phyloP scores from a whole-genome alignment of 495 filamentous ascomycete genomes.

The Viridothelium virens region DNA sequence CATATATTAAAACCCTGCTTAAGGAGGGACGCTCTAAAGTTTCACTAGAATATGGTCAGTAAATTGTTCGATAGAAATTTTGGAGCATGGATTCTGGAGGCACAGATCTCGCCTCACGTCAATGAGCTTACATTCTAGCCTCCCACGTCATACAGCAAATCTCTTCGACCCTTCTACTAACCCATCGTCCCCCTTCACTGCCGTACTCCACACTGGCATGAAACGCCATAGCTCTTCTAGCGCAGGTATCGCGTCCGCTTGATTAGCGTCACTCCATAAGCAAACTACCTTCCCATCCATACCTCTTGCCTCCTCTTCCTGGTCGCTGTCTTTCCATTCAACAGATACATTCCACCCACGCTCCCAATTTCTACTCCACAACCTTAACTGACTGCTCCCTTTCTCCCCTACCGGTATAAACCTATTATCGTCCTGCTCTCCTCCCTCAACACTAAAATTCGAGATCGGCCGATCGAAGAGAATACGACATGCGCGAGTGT shows the following conservation, averaged over 20 bases:
- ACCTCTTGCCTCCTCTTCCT: constrained; percentile 37
- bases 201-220: constrained; percentile 67
- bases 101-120: too few relatives aligned
- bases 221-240: constrained; percentile 73
- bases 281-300: constrained; percentile 68
- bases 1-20: too few relatives aligned
- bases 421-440: constrained; percentile 38
- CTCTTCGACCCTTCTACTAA: constrained; percentile 65
- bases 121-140: too few relatives aligned
- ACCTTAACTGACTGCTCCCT: constrained; percentile 49
- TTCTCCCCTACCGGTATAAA: constrained; percentile 49
- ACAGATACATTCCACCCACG: constrained; percentile 69
- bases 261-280: constrained; percentile 82
- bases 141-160: constrained; percentile 41
- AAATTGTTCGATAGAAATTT: too few relatives aligned
- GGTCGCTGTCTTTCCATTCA: constrained; percentile 47
- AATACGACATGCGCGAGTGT: constrained; percentile 65
- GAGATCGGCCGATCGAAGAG: constrained; percentile 55
- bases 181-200: constrained; percentile 67
- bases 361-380: constrained; percentile 72
- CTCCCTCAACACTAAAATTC: constrained; percentile 51
- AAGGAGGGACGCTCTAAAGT: too few relatives aligned
- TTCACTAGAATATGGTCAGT: too few relatives aligned
- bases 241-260: constrained; percentile 64
- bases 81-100: too few relatives aligned